phyloP scores from a whole-genome alignment of 176 grass and related monocot genomes.

The Carex littledalei region DNA sequence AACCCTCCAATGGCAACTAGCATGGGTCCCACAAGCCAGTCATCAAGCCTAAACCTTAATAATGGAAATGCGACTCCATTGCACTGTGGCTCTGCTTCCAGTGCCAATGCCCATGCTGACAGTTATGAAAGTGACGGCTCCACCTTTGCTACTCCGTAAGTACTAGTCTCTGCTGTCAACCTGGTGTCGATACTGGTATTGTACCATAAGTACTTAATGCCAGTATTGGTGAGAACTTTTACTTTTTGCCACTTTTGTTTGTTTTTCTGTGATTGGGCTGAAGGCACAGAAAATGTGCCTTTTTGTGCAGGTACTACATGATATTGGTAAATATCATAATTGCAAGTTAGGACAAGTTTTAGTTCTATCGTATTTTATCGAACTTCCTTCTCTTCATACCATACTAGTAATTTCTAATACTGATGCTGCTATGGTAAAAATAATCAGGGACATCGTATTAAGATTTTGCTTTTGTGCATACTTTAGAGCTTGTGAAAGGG shows the following conservation, averaged over 20 bases:
- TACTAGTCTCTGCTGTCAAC: neutral
- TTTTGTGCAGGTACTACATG: slow-evolving; percentile 25
- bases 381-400: neutral
- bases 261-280: slow-evolving; percentile 5
- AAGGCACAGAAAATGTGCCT: slow-evolving; percentile 8
- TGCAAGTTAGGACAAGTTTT: neutral
- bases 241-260: neutral
- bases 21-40: neutral
- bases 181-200: neutral
- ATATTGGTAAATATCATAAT: neutral
- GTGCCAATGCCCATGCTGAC: slow-evolving; percentile 46
- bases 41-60: slow-evolving; percentile 26
- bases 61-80: slow-evolving; percentile 49
- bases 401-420: neutral
- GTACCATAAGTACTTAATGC: slow-evolving; percentile 5
- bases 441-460: neutral
- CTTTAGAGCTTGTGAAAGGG: neutral
- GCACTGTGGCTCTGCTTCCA: slow-evolving; percentile 38
- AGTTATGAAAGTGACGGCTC: slow-evolving; percentile 98
- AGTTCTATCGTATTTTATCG: neutral
- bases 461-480: neutral
- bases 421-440: slow-evolving; percentile 6
- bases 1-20: slow-evolving; percentile 22
- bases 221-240: neutral
- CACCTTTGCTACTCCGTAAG: slow-evolving; percentile 92